A percentile compares a stretch with the other conserved stretches of the same genome.
These are phyloP conservation scores for Lasiosphaeria hispida DNA, from an alignment of 495 filamentous ascomycete genomes.

Conservation along the genomic window DNA sequence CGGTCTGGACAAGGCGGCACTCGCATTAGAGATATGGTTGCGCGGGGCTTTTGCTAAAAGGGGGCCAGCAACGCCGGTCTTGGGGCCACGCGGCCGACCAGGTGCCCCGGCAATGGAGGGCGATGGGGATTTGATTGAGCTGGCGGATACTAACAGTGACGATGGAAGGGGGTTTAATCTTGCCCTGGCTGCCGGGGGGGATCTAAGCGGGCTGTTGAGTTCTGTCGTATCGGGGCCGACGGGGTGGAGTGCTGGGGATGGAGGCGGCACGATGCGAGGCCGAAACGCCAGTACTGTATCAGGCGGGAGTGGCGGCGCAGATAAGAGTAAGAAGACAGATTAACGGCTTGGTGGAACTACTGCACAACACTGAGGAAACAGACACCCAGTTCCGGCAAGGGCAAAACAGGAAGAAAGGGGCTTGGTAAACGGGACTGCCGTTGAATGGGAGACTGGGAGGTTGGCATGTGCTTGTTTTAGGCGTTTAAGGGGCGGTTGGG, in stretches of 20 bases:
- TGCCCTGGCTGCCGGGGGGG: conserved; percentile 5
- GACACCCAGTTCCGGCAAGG: no score
- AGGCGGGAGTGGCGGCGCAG: neutral
- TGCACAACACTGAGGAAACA: no score
- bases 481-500: no score
- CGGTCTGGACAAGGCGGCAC: conserved; percentile 75
- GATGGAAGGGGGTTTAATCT: conserved; percentile 38
- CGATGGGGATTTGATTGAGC: conserved; percentile 78
- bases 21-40: conserved; percentile 85
- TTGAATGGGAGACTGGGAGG: no score
- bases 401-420: no score
- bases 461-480: no score
- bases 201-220: conserved; percentile 19
- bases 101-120: conserved; percentile 29
- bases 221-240: conserved; percentile 24
- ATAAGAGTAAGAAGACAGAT: conserved; percentile 5
- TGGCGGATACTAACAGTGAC: conserved; percentile 61
- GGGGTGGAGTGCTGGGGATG: conserved; percentile 29
- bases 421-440: no score
- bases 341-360: neutral
- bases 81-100: conserved; percentile 37
- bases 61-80: conserved; percentile 44
- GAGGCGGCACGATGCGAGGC: conserved; percentile 5
- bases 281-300: neutral
- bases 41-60: conserved; percentile 68